Conservation (phyloP, 2,329 filamentous ascomycete genomes). For the Colletotrichum brevisporum region DNA sequence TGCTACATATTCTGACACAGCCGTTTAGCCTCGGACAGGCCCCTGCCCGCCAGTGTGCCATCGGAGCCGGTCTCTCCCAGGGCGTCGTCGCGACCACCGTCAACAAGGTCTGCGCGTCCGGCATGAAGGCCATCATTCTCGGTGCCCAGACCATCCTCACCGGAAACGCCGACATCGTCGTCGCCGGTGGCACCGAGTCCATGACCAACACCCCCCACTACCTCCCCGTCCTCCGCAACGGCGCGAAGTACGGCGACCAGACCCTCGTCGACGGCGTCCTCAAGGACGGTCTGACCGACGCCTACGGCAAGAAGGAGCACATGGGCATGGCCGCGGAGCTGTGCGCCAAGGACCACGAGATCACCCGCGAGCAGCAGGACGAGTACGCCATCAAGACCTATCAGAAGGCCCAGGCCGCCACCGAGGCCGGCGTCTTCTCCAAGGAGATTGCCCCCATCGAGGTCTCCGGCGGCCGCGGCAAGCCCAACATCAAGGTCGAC, state of each 20-base stretch:
- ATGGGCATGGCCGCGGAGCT: slow-evolving; percentile 97
- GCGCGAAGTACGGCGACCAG: slow-evolving; percentile 95
- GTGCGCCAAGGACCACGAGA: slow-evolving; percentile 85
- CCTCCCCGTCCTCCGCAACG: slow-evolving; percentile 86
- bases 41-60: slow-evolving; percentile 93
- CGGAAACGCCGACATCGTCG: slow-evolving; percentile 91
- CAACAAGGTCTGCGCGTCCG: slow-evolving; percentile 99
- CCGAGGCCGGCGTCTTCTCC: slow-evolving; percentile 84
- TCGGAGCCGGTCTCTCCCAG: slow-evolving; percentile 87
- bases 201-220: slow-evolving; percentile 99
- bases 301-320: slow-evolving; percentile 91
- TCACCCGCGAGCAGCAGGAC: slow-evolving; percentile 90
- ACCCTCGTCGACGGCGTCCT: slow-evolving; percentile 90
- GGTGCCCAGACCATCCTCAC: slow-evolving; percentile 98
- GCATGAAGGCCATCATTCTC: slow-evolving; percentile 93
- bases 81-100: slow-evolving; percentile 89
- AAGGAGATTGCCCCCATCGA: slow-evolving; percentile 92
- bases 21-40: slow-evolving; percentile 87
- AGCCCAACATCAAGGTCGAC: slow-evolving; percentile 84
- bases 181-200: slow-evolving; percentile 95
- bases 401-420: slow-evolving; percentile 90
- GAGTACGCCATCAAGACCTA: slow-evolving; percentile 96
- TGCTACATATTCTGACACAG: slow-evolving; percentile 6
- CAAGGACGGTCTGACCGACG: slow-evolving; percentile 94
- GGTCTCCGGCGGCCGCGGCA: slow-evolving; percentile 89